Base-by-base conservation (phyloP, 768 basidiomycete species). In the Xanthoconium stramineum region DNA sequence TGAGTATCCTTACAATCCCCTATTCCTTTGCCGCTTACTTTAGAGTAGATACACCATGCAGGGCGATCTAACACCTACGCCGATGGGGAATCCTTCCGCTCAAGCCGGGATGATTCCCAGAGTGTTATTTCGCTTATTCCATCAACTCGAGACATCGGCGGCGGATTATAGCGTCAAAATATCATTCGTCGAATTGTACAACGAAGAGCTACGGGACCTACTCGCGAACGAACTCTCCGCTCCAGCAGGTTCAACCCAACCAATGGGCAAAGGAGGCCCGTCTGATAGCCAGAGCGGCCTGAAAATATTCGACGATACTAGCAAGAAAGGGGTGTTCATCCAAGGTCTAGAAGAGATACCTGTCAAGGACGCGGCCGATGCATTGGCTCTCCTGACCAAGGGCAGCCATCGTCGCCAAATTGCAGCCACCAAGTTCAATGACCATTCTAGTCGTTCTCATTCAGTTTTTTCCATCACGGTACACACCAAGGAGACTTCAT, bases 381-480 rank as follows among this genome's bases (percentile, higher is more conserved):
- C 94, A 0, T 75, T 98, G 28, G 81, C 81, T 20, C 80, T 98
- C 40, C 79, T 99, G 32, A 85, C 84, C 19, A 94, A 93, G 70
- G 97, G 97, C 45, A 94, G 90, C 56, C 82, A 92, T 57, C 83
- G 94, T 37, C 78, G 97, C 51, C 94, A 98, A 73, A 91, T 92
- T 44, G 97, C 95, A 0, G 86, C 92, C 10, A 98, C 97, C 20
- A 95, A 94, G 69, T 96, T 98, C 80, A 99, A 99, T 69, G 94
- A 98, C 66, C 91, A 94, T 62, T 96, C 93, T 6, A 91, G 94
- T 73, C 94, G 97, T 14, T 98, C 97, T 0, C 97, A 99, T 69
- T 97, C 95, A 1, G 88, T 99, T 15, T 98, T 99, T 72, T 91
- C 93, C n/a, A 84, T 99, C 63, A 94, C 92, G 0, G 89, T 99